These are phyloP conservation scores for Ulmus americana DNA, from an alignment of 331 rosid species.

Conservation along the genomic window DNA sequence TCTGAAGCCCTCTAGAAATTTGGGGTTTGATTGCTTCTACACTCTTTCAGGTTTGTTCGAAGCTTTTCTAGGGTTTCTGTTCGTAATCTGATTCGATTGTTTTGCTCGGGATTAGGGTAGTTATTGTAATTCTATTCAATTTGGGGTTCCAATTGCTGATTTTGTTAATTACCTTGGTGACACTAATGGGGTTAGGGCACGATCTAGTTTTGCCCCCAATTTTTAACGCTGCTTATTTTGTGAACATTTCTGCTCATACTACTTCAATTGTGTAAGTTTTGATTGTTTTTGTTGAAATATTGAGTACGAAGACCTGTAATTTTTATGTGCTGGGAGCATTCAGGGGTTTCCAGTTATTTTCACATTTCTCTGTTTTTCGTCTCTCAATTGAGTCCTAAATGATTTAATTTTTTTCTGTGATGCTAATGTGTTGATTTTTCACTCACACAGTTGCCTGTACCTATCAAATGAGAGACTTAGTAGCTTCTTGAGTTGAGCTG, in stretches of 20 bases:
- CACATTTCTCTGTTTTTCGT: neutral
- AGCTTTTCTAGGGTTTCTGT: slow-evolving; percentile 21
- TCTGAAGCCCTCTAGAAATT: slow-evolving; percentile 28
- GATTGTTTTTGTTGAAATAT: neutral
- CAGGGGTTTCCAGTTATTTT: neutral
- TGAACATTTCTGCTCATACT: neutral
- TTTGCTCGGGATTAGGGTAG: neutral
- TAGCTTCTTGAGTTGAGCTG: neutral
- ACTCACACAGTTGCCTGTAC: neutral
- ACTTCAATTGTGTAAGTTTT: neutral
- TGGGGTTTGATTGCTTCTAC: slow-evolving; percentile 13
- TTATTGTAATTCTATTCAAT: slow-evolving; percentile 2
- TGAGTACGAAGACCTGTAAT: neutral
- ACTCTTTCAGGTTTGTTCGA: slow-evolving; percentile 10
- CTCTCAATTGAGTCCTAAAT: too few relatives aligned
- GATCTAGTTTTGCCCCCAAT: slow-evolving; percentile 17
- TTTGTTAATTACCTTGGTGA: slow-evolving; percentile 7
- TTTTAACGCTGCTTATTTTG: neutral
- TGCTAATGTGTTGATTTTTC: neutral
- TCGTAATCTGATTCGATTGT: slow-evolving; percentile 1
- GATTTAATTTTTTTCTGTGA: neutral
- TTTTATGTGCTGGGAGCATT: neutral
- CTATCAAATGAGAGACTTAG: neutral
- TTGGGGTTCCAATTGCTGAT: neutral
- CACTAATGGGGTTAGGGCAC: slow-evolving; percentile 5